Conservation (phyloP, 176 grass and related monocot species). For the Carex myosuroides region DNA sequence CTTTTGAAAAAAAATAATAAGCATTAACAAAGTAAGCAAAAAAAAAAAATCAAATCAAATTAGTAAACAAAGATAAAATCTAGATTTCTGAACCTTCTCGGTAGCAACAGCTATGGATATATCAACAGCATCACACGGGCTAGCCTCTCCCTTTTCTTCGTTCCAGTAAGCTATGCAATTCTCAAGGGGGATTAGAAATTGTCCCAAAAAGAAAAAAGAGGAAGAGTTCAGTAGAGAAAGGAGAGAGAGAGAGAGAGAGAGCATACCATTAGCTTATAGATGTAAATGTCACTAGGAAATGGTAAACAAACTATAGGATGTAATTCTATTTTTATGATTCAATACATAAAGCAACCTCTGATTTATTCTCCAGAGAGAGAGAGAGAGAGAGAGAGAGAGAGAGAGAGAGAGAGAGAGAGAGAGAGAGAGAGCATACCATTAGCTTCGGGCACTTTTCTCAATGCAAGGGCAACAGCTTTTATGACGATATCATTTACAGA, state of each 20-base stretch:
- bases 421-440: slow-evolving; percentile 52
- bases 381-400: too few species aligned
- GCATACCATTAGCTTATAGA: too few species aligned
- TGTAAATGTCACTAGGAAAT: too few species aligned
- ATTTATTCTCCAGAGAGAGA: background rate
- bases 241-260: background rate
- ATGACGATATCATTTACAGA: slow-evolving; percentile 97
- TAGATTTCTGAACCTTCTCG: slow-evolving; percentile 47
- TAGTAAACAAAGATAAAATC: slow-evolving; percentile 4
- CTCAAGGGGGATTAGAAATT: slow-evolving; percentile 19
- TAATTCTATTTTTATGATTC: too few species aligned
- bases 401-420: background rate
- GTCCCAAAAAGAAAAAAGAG: background rate
- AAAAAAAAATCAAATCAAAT: slow-evolving; percentile 24
- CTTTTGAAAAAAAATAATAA: slow-evolving; percentile 14
- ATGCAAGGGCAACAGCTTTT: slow-evolving; percentile 96
- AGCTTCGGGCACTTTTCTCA: slow-evolving; percentile 80
- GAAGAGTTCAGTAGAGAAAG: background rate
- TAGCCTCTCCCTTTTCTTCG: slow-evolving; percentile 56
- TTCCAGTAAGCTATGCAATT: slow-evolving; percentile 73
- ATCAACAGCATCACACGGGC: slow-evolving; percentile 67
- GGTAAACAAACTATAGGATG: too few species aligned
- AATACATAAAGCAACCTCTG: too few species aligned
- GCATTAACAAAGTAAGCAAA: slow-evolving; percentile 6
- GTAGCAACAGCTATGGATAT: slow-evolving; percentile 98